A percentile compares a stretch with the other conserved stretches of the same genome.
Evolutionary conservation across 768 basidiomycete species (phyloP).

Genomic region (Amanita exitialis): DNA sequence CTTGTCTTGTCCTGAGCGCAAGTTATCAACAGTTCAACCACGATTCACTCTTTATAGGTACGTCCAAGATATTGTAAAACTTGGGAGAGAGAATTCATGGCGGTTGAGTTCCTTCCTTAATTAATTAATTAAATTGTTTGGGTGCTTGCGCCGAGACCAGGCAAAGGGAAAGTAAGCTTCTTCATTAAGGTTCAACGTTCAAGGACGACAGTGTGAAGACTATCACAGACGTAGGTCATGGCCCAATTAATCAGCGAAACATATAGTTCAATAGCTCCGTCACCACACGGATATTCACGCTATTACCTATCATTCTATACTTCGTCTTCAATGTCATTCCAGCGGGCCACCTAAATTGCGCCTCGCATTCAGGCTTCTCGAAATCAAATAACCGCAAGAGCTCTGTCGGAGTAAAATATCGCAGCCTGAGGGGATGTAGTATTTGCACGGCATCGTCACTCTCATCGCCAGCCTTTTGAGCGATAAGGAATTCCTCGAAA

Average conservation of each 20-base stretch:
- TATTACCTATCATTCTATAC: slow-evolving; percentile 75
- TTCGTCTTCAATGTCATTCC: slow-evolving; percentile 54
- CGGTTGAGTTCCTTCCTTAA: too few species aligned
- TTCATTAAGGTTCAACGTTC: background rate
- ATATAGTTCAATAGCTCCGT: slow-evolving; percentile 51
- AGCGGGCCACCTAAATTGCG: slow-evolving; percentile 52
- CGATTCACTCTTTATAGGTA: too few species aligned
- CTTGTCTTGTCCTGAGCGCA: too few species aligned
- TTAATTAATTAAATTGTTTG: too few species aligned
- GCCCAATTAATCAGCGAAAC: slow-evolving; percentile 19
- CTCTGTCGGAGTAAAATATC: slow-evolving; percentile 71
- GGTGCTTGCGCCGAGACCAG: too few species aligned
- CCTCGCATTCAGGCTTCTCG: slow-evolving; percentile 16
- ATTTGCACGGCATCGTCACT: slow-evolving; percentile 35
- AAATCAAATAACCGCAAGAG: slow-evolving; percentile 63
- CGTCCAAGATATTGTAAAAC: too few species aligned
- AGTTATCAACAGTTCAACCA: too few species aligned
- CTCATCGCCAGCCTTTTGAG: slow-evolving; percentile 26
- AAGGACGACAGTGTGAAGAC: too few species aligned
- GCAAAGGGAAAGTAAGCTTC: too few species aligned
- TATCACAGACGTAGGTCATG: background rate
- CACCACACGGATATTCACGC: slow-evolving; percentile 71
- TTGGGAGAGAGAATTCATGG: too few species aligned
- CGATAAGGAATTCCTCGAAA: slow-evolving; percentile 45
- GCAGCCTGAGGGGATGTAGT: slow-evolving; percentile 47